Evolutionary conservation across 1,139 yeast genomes (phyloP), one percentile per base, ranked within the genome.

Genomic region (Pichia sp.): DNA sequence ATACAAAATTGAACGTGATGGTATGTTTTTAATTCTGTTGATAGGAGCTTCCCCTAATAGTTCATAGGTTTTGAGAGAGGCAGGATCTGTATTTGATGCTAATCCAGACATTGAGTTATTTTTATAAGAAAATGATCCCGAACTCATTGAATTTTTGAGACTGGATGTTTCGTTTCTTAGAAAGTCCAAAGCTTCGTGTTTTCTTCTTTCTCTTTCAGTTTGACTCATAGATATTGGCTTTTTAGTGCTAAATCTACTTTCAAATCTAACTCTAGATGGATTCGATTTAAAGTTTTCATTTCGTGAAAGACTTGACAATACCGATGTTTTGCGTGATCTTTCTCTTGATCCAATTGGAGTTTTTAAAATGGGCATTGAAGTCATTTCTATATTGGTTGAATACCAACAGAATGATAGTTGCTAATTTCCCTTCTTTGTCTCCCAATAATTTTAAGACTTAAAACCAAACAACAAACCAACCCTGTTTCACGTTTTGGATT

Each of bases 1-100:
- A 29, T 52, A 47, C 5, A 55, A 32, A 9, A 48, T 35, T 24
- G 39, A 41, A 22, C 37, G 35, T 4, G 42, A 38, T 4, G 48
- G 25, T 5, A 55, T 34, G 25, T 41, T 39, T 2, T 45, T 35
- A 26, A 57, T 48, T 7, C 39, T 38, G 25, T 50, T 42, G 41
- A 59, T 58, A 3, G 63, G 63, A 4, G 53, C 50, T 35, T 57
- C 62, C 1, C 59, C 59, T 7, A 59, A 35, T 11, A 59, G 38
- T 30, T 58, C 60, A 38, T 56, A 51, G 1, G 55, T 48, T 40
- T 52, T 54, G 25, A 49, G 45, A 29, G 49, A 48, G 12, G 43
- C 40, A 23, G 49, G 47, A 35, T 37, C 24, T 16, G 26, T 25
- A 12, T 25, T 8, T 5, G 35, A 2, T 16, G 20, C 10, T 6